Evolutionary conservation across 2,329 filamentous ascomycete species (phyloP).

Genomic region (Podosphaera fusca): DNA sequence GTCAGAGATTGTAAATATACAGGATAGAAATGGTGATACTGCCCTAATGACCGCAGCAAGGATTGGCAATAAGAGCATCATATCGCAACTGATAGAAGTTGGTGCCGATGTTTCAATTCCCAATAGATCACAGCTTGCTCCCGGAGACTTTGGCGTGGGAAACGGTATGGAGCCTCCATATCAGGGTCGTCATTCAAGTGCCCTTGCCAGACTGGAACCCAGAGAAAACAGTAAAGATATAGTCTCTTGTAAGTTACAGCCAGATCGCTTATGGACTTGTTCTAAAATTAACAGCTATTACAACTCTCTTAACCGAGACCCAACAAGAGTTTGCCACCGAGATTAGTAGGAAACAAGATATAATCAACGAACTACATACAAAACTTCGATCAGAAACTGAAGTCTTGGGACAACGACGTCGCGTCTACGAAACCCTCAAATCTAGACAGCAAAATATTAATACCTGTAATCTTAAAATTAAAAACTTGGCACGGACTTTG

Average conservation of each 20-base stretch:
- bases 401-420: conserved; percentile 54
- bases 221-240: conserved; percentile 61
- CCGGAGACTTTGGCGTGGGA: conserved; percentile 86
- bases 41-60: conserved; percentile 82
- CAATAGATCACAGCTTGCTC: conserved; percentile 70
- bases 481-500: conserved; percentile 53
- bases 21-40: conserved; percentile 85
- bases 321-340: conserved; percentile 59
- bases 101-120: conserved; percentile 81
- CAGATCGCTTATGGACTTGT: conserved; percentile 1
- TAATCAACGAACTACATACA: conserved; percentile 60
- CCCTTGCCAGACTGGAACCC: conserved; percentile 28
- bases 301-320: conserved; percentile 57
- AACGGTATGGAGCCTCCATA: conserved; percentile 28
- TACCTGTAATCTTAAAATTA: conserved; percentile 44
- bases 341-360: conserved; percentile 61
- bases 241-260: conserved; percentile 40
- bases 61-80: conserved; percentile 83
- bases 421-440: conserved; percentile 47
- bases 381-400: conserved; percentile 62
- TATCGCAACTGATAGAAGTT: conserved; percentile 88
- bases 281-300: conserved; percentile 40
- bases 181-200: conserved; percentile 22
- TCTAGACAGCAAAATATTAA: conserved; percentile 38
- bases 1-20: conserved; percentile 87